These are phyloP conservation scores for Trichophyton benhamiae DNA, from an alignment of 2,329 filamentous ascomycete genomes.

Conservation along the genomic window DNA sequence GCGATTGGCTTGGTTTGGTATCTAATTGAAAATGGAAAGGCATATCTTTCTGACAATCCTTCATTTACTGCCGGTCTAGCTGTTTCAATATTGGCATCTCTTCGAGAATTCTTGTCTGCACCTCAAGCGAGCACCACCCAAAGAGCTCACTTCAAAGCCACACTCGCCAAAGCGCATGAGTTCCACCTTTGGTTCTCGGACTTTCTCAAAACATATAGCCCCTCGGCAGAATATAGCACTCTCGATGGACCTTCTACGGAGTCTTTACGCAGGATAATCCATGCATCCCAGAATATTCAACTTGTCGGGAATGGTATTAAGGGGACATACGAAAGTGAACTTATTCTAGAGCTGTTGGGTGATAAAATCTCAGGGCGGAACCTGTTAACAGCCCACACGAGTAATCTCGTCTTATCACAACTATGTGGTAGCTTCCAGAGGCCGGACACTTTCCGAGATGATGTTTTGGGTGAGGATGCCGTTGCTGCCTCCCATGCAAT, in stretches of 20 bases:
- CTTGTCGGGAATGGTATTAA: constrained; percentile 56
- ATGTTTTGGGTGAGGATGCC: constrained; percentile 57
- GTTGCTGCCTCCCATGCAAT: constrained; percentile 50
- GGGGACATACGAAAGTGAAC: constrained; percentile 61
- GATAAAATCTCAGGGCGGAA: constrained; percentile 53
- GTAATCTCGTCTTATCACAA: constrained; percentile 28
- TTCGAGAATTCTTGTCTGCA: constrained; percentile 62
- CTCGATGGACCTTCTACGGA: constrained; percentile 39
- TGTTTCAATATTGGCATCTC: constrained; percentile 64
- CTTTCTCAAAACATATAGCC: constrained; percentile 52
- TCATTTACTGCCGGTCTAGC: constrained; percentile 72
- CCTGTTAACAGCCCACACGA: constrained; percentile 60
- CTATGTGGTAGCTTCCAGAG: constrained; percentile 64
- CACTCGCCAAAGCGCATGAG: constrained; percentile 58
- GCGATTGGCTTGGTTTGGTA: constrained; percentile 77
- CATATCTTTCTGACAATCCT: constrained; percentile 52
- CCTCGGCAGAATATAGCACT: constrained; percentile 35
- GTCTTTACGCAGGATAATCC: constrained; percentile 55
- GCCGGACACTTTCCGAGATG: constrained; percentile 45
- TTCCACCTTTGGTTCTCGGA: constrained; percentile 71
- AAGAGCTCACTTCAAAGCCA: constrained; percentile 66
- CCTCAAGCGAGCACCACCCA: constrained; percentile 70
- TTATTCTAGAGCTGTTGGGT: constrained; percentile 67
- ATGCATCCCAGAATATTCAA: constrained; percentile 55
- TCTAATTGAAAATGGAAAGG: constrained; percentile 55